Base-by-base conservation (phyloP, 805 yeast genomes). In the Ascoidea asiatica region DNA sequence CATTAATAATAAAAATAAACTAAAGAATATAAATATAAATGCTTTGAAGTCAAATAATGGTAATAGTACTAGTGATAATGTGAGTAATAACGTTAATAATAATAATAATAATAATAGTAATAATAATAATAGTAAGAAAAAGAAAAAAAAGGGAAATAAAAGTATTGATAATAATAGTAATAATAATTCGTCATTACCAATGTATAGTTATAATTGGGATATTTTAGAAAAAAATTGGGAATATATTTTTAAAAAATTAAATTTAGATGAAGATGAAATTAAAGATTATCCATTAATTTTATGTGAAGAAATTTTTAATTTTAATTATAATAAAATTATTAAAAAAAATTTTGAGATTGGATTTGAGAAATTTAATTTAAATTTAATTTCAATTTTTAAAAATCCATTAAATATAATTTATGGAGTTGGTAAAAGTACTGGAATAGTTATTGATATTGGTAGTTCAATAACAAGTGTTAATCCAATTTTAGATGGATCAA, bases 361-460 rank as follows among this genome's bases (percentile, higher is more conserved):
- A 2, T 83, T 89, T 58, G 89, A 82, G 55, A 74, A 70, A 45
- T 67, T 85, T 38, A 65, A 77, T 41, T 85, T 85, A 8, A 95
- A 95, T 0, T 72, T 82, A 6, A 77, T 89, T 54, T 79, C 87
- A 21, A 64, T 88, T 39, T 73, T 84, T 19, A 80, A 83, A 56
- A 74, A 79, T 37, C 95, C 95, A 5, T 63, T 89, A 44, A 83
- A 90, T 35, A 79, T 79, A 41, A 73, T 85, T 3, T 81, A 82
- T 57, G 80, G 88, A n/a, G 67, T 79, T 51, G 90, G 94, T 1
- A 77, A 79, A 55, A 72, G 84, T 21, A 79, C 82, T 8, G 87
- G 90, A 4, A 66, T 89, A 47, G 85, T 88, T 6, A 71, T 88
- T 21, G 95, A 89, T 57, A 62, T 88, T 40, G 96, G 95, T 2